Evolutionary conservation across 2,329 filamentous ascomycete genomes (phyloP).

Genomic region (Teratosphaeriaceae sp.): DNA sequence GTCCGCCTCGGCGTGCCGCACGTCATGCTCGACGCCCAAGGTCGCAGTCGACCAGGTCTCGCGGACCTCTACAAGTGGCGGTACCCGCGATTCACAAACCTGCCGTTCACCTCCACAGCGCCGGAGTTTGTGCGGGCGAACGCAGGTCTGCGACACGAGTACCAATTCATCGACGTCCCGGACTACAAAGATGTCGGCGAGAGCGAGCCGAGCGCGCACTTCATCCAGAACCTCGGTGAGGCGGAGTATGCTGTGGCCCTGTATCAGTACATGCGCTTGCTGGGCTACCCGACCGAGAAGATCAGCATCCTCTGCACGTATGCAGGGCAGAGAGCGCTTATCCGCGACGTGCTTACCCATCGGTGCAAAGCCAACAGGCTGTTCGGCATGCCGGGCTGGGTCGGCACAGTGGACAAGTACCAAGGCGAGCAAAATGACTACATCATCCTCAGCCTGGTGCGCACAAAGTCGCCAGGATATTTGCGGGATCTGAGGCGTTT

Average conservation of each 20-base stretch:
- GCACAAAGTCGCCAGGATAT: slow-evolving; percentile 85
- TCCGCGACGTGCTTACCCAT: slow-evolving; percentile 77
- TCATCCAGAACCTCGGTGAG: slow-evolving; percentile 93
- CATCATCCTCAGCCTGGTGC: slow-evolving; percentile 85
- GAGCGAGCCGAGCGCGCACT: slow-evolving; percentile 83
- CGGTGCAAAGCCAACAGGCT: slow-evolving; percentile 75
- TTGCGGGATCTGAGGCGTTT: slow-evolving; percentile 87
- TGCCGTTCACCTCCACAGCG: slow-evolving; percentile 63
- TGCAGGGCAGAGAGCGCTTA: slow-evolving; percentile 81
- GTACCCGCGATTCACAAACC: slow-evolving; percentile 71
- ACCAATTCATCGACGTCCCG: slow-evolving; percentile 92
- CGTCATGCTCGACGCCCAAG: slow-evolving; percentile 86
- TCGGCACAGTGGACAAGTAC: slow-evolving; percentile 97
- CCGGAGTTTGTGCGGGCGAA: slow-evolving; percentile 76
- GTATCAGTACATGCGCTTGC: slow-evolving; percentile 93
- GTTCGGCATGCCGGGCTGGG: slow-evolving; percentile 82
- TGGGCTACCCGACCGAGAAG: slow-evolving; percentile 77
- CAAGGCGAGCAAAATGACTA: slow-evolving; percentile 99
- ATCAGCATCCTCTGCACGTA: slow-evolving; percentile 93
- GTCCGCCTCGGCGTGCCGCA: slow-evolving; percentile 89
- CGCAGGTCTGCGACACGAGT: slow-evolving; percentile 86
- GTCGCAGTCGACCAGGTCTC: slow-evolving; percentile 78
- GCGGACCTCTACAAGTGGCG: slow-evolving; percentile 91
- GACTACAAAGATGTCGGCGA: slow-evolving; percentile 91
- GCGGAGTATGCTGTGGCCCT: slow-evolving; percentile 95